These are phyloP conservation scores for Pleurotus ostreatus DNA, from an alignment of 768 basidiomycete species.

Conservation along the genomic window DNA sequence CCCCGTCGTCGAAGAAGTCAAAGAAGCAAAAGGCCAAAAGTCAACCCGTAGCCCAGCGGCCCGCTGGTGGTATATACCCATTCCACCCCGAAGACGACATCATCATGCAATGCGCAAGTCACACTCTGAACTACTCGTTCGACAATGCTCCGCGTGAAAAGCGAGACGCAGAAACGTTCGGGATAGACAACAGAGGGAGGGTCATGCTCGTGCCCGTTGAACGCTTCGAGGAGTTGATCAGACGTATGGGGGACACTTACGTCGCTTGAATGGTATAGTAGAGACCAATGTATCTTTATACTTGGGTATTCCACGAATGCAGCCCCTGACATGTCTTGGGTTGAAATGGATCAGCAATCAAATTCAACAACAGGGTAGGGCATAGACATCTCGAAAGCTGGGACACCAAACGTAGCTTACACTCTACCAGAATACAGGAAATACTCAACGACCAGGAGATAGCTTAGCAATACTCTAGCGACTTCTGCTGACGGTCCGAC, in stretches of 20 bases:
- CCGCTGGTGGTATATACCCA: conserved; percentile 53
- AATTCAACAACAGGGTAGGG: too few relatives aligned
- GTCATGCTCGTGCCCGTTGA: conserved; percentile 56
- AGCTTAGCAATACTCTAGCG: too few relatives aligned
- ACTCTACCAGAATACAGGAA: too few relatives aligned
- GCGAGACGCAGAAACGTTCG: conserved; percentile 64
- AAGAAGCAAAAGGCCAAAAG: conserved; percentile 37
- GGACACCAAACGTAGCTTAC: too few relatives aligned
- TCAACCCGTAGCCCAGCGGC: conserved; percentile 14
- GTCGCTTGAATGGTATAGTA: not conserved
- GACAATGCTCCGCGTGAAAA: conserved; percentile 45
- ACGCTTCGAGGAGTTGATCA: conserved; percentile 37
- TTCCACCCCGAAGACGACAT: conserved; percentile 88
- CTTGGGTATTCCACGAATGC: too few relatives aligned
- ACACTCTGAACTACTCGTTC: conserved; percentile 49
- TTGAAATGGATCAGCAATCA: too few relatives aligned
- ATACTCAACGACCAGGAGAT: too few relatives aligned
- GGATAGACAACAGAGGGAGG: conserved; percentile 64
- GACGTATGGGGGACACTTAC: conserved; percentile 32
- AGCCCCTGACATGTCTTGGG: too few relatives aligned
- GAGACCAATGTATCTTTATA: too few relatives aligned
- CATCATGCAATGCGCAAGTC: conserved; percentile 54
- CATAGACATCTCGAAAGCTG: too few relatives aligned
- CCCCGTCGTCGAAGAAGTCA: conserved; percentile 19
- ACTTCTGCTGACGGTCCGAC: too few relatives aligned